phyloP scores from a whole-genome alignment of 108 stramenopile genomes.

The Nannochloropsis gaditana region DNA sequence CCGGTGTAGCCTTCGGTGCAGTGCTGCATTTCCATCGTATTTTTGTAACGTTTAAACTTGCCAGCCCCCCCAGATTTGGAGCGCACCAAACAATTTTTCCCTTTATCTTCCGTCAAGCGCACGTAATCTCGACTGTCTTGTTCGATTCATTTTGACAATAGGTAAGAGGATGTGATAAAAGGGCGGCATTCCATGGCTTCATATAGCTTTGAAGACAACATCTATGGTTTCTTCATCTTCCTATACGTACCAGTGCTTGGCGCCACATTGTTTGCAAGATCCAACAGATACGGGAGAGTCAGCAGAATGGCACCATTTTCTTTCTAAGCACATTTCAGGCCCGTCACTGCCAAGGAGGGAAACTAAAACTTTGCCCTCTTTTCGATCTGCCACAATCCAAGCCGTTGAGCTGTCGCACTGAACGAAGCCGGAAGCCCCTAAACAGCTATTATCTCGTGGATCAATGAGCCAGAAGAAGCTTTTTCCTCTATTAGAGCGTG shows the following conservation, averaged over 20 bases:
- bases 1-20: neutral
- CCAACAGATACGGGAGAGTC: neutral
- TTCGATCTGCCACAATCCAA: neutral
- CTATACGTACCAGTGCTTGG: neutral
- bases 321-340: neutral
- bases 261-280: neutral
- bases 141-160: neutral
- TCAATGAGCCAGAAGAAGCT: neutral
- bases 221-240: neutral
- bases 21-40: constrained; percentile 15
- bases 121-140: neutral
- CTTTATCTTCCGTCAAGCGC: constrained; percentile 1
- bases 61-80: neutral
- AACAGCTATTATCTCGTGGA: neutral
- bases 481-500: neutral
- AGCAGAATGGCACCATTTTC: neutral
- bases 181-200: no score
- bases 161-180: neutral
- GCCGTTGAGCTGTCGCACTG: neutral
- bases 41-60: neutral
- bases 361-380: neutral
- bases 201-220: no score
- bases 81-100: neutral
- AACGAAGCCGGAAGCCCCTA: neutral
- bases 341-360: neutral